Conservation (phyloP, 2,329 filamentous ascomycete species). For the Diatrype stigma region DNA sequence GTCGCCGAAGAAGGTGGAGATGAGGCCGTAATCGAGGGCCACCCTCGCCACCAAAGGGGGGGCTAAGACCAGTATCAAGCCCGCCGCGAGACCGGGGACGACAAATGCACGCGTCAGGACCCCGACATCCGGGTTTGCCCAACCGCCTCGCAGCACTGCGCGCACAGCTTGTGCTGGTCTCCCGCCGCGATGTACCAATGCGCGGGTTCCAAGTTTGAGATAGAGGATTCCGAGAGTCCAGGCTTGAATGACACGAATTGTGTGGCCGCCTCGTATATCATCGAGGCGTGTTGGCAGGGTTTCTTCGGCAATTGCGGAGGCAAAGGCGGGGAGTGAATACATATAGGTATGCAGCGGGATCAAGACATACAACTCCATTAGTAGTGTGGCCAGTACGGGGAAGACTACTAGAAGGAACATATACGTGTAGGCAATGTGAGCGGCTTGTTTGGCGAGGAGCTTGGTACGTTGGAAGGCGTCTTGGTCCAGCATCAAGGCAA, state of each 20-base stretch:
- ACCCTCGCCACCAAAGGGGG: conserved; percentile 59
- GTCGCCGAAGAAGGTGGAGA: conserved; percentile 3
- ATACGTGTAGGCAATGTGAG: conserved; percentile 68
- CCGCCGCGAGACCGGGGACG: conserved; percentile 66
- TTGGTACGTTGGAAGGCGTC: conserved; percentile 26
- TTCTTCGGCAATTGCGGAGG: conserved; percentile 15
- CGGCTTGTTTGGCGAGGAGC: conserved; percentile 27
- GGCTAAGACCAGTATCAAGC: conserved; percentile 55
- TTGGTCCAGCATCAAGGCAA: conserved; percentile 25
- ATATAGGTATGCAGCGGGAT: conserved; percentile 82
- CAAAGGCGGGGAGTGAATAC: conserved; percentile 27
- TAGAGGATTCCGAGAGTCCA: conserved; percentile 94
- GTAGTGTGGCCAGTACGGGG: conserved; percentile 71
- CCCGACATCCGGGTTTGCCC: conserved; percentile 70
- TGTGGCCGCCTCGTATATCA: conserved; percentile 47
- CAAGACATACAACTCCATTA: conserved; percentile 85
- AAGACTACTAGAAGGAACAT: conserved; percentile 71
- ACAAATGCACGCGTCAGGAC: conserved; percentile 84
- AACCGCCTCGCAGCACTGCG: conserved; percentile 69
- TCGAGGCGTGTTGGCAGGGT: conserved; percentile 24
- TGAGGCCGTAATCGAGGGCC: conserved; percentile 31
- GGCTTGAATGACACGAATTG: conserved; percentile 82
- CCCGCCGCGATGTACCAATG: conserved; percentile 64
- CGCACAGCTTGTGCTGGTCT: conserved; percentile 71
- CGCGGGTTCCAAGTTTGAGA: conserved; percentile 70